Evolutionary conservation across 768 basidiomycete genomes (phyloP).

Genomic region (Agaricus subrufescens): DNA sequence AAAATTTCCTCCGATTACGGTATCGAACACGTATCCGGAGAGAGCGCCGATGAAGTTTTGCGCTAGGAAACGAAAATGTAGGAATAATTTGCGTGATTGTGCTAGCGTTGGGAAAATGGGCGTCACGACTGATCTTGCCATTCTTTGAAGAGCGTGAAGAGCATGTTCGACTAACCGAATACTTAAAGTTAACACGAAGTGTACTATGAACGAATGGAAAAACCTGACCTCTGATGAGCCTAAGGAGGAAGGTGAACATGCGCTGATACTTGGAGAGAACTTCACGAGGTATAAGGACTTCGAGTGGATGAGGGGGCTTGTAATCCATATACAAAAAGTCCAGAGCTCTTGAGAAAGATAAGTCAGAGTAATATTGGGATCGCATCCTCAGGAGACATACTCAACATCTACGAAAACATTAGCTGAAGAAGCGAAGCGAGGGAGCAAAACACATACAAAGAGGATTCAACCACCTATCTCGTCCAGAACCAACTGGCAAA

Average conservation of each 20-base stretch:
- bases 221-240: slow-evolving; percentile 68
- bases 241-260: slow-evolving; percentile 74
- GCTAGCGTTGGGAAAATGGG: slow-evolving; percentile 59
- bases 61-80: slow-evolving; percentile 70
- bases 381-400: slow-evolving; percentile 23
- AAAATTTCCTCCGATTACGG: slow-evolving; percentile 77
- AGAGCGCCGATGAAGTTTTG: slow-evolving; percentile 68
- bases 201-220: background rate
- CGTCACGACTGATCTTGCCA: slow-evolving; percentile 38
- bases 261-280: slow-evolving; percentile 84
- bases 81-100: slow-evolving; percentile 46
- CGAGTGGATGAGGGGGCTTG: slow-evolving; percentile 77
- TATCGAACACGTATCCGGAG: slow-evolving; percentile 70
- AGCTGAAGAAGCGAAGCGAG: background rate
- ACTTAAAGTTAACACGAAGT: background rate
- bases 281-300: slow-evolving; percentile 63
- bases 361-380: background rate
- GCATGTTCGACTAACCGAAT: slow-evolving; percentile 59
- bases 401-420: slow-evolving; percentile 35
- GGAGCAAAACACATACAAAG: slow-evolving; percentile 47
- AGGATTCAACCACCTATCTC: slow-evolving; percentile 79
- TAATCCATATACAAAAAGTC: slow-evolving; percentile 92
- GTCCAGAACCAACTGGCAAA: slow-evolving; percentile 55
- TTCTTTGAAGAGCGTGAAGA: slow-evolving; percentile 58
- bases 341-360: slow-evolving; percentile 51